A percentile compares a stretch with the other conserved stretches of the same genome.
Evolutionary conservation across 176 grass and related monocot species (phyloP).

Genomic region (Dactylis glomerata): DNA sequence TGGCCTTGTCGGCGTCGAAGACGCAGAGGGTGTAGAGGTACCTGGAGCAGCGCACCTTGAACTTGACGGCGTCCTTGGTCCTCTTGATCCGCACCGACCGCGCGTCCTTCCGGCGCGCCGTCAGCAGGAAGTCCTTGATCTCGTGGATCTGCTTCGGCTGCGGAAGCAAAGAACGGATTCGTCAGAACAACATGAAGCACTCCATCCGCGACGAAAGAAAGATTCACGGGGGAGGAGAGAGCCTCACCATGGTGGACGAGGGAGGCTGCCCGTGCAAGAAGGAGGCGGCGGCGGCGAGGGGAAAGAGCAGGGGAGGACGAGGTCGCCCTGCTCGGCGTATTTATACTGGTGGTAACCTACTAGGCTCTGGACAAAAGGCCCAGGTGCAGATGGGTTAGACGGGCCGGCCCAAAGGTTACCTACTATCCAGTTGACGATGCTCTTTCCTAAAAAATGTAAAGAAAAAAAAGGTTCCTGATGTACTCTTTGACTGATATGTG

Average conservation of each 20-base stretch:
- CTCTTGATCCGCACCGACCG: constrained; percentile 76
- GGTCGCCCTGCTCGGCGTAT: not conserved
- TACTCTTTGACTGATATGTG: not conserved
- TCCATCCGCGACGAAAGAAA: not conserved
- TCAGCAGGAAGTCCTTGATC: constrained; percentile 92
- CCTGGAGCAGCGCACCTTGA: constrained; percentile 82
- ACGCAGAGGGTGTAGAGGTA: constrained; percentile 90
- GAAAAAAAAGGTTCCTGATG: not conserved
- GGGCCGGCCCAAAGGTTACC: not conserved
- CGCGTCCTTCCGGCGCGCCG: constrained; percentile 79
- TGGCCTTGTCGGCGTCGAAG: constrained; percentile 79
- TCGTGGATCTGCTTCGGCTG: constrained; percentile 93
- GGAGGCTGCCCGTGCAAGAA: not conserved
- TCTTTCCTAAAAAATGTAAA: not conserved
- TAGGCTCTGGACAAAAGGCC: not conserved
- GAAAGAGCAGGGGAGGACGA: not conserved
- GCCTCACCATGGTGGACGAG: constrained; percentile 15
- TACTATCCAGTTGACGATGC: not conserved
- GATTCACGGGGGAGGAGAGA: not conserved
- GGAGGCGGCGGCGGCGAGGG: not conserved
- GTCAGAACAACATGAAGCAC: not conserved
- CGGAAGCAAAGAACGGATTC: not conserved
- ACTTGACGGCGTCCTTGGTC: constrained; percentile 77
- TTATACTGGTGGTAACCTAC: not conserved
- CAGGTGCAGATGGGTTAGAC: not conserved